phyloP scores from a whole-genome alignment of 305 asterid species.

The Lippia alba region DNA sequence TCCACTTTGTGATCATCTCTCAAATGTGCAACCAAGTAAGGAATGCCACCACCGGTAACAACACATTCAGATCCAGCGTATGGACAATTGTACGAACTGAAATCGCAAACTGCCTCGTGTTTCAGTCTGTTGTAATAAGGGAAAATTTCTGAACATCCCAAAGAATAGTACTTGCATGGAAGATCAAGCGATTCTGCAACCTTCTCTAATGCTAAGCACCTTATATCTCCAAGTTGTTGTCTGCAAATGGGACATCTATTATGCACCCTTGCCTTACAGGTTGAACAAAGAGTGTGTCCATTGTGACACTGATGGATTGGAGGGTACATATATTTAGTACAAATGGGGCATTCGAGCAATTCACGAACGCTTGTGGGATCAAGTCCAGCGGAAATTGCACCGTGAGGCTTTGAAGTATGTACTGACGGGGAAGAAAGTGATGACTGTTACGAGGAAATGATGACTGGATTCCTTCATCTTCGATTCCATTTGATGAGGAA shows the following conservation, averaged over 20 bases:
- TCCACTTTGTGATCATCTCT: slow-evolving; percentile 74
- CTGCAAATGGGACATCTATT: slow-evolving; percentile 69
- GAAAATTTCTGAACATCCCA: slow-evolving; percentile 60
- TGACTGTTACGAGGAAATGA: slow-evolving; percentile 39
- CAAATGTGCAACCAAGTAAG: slow-evolving; percentile 57
- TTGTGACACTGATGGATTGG: slow-evolving; percentile 79
- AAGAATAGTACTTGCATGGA: slow-evolving; percentile 55
- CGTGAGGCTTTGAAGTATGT: slow-evolving; percentile 50
- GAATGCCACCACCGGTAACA: slow-evolving; percentile 61
- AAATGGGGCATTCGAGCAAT: slow-evolving; percentile 76
- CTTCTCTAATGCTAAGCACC: slow-evolving; percentile 68
- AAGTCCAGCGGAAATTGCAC: slow-evolving; percentile 39
- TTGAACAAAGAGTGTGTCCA: slow-evolving; percentile 71
- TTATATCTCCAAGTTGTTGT: slow-evolving; percentile 76
- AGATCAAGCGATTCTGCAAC: slow-evolving; percentile 68
- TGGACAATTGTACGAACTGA: slow-evolving; percentile 69
- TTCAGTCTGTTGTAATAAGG: slow-evolving; percentile 72
- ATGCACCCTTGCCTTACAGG: slow-evolving; percentile 71
- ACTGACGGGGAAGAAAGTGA: slow-evolving; percentile 35
- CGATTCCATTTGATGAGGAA: slow-evolving; percentile 60
- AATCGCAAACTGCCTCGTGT: slow-evolving; percentile 61
- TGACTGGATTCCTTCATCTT: slow-evolving; percentile 61
- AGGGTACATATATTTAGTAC: slow-evolving; percentile 75
- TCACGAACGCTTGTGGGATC: slow-evolving; percentile 64
- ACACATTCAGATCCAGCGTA: slow-evolving; percentile 74